A percentile compares a stretch with the other conserved stretches of the same genome.
Conservation (phyloP, 2,329 filamentous ascomycete species). For the Verticillium nonalfalfae region DNA sequence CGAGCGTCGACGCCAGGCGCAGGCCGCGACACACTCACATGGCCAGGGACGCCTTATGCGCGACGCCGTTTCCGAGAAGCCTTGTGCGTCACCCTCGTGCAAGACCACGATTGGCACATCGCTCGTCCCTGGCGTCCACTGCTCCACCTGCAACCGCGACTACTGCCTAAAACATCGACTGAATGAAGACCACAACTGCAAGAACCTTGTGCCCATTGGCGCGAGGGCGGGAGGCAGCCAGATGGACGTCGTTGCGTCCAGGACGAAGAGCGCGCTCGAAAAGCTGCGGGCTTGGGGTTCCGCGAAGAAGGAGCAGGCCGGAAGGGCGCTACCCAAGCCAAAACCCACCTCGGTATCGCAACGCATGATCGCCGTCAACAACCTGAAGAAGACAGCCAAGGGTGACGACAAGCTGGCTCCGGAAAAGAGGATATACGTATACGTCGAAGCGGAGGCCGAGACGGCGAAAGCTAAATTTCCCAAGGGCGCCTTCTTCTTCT, state of each 20-base stretch:
- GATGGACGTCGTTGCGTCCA: slow-evolving; percentile 49
- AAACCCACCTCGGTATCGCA: slow-evolving; percentile 58
- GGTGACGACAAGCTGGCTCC: slow-evolving; percentile 75
- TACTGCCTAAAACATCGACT: slow-evolving; percentile 77
- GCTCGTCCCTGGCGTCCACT: slow-evolving; percentile 64
- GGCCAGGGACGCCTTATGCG: slow-evolving; percentile 48
- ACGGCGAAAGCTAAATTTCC: slow-evolving; percentile 80
- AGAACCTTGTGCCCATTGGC: slow-evolving; percentile 58
- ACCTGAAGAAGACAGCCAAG: slow-evolving; percentile 80
- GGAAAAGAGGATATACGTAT: slow-evolving; percentile 85
- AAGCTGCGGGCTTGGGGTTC: slow-evolving; percentile 75
- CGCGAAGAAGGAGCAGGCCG: slow-evolving; percentile 61
- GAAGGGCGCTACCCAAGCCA: slow-evolving; percentile 52
- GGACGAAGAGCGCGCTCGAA: slow-evolving; percentile 67
- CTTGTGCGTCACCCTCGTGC: slow-evolving; percentile 61
- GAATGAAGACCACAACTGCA: slow-evolving; percentile 78
- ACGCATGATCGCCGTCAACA: slow-evolving; percentile 63
- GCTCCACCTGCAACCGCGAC: slow-evolving; percentile 61
- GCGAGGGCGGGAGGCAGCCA: slow-evolving; percentile 34
- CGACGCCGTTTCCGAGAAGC: slow-evolving; percentile 54
- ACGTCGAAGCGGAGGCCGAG: slow-evolving; percentile 84
- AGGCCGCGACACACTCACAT: slow-evolving; percentile 45
- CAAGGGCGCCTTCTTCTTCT: slow-evolving; percentile 74
- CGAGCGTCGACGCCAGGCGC: slow-evolving; percentile 45
- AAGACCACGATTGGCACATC: slow-evolving; percentile 66